phyloP scores from a whole-genome alignment of 108 stramenopile species.

The Cyclotella sp. region DNA sequence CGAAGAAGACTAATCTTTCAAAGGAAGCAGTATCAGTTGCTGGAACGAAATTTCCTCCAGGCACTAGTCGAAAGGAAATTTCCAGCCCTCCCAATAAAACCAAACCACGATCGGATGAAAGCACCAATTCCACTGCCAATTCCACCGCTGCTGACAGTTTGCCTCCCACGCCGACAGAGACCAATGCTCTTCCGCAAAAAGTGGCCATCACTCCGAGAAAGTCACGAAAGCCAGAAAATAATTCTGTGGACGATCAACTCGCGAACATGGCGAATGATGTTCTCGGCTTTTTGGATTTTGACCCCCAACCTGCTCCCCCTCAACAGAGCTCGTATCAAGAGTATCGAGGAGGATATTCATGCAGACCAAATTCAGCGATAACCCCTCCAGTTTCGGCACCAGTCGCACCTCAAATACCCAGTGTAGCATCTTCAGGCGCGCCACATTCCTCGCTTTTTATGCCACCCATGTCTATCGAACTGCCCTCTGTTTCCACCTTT shows the following conservation, averaged over 20 bases:
- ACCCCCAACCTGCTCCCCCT: constrained; percentile 25
- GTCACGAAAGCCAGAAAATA: neutral
- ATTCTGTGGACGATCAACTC: constrained; percentile 51
- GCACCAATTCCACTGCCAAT: constrained; percentile 40
- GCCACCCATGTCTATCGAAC: constrained; percentile 42
- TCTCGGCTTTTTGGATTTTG: constrained; percentile 53
- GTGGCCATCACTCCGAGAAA: constrained; percentile 6
- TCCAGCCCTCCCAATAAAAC: constrained; percentile 17
- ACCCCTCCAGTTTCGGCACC: constrained; percentile 34
- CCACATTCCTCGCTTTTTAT: constrained; percentile 12
- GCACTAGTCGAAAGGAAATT: constrained; percentile 14
- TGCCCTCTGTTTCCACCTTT: constrained; percentile 61
- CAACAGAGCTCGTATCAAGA: constrained; percentile 21
- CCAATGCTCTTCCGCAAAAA: constrained; percentile 6
- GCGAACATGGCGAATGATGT: constrained; percentile 55
- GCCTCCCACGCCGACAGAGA: constrained; percentile 31
- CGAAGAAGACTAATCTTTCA: constrained; percentile 20
- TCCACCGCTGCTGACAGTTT: constrained; percentile 41
- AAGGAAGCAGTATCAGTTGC: constrained; percentile 9
- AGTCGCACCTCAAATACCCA: neutral
- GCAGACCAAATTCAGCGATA: constrained; percentile 34
- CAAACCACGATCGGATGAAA: constrained; percentile 43
- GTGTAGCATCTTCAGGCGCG: constrained; percentile 14
- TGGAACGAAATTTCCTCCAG: neutral
- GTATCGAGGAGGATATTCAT: neutral